Base-by-base conservation (phyloP, 371 early-diverging fungal species). In the Funneliformis caledonium region DNA sequence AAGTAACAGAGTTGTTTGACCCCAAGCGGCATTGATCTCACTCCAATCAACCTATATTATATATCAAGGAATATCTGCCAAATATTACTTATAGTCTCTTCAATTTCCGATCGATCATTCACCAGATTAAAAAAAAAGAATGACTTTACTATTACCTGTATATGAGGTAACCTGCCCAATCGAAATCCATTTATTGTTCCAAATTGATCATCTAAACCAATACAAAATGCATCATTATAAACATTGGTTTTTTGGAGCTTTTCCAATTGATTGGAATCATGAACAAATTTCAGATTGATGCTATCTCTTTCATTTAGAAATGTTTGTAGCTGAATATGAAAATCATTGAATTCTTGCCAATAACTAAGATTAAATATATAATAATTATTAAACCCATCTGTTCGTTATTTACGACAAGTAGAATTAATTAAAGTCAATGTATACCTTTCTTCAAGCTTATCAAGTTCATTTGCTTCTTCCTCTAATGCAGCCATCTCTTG, bases 11-110 rank as follows among this genome's bases (percentile, higher is more conserved):
- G 96, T 78, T 0, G 96, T 92, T 81, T 97, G 97, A 4, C 98
- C 98, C 95, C 97, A 93, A 0, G 96, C 98, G 1, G 98, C 97
- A 86, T 98, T 98, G 77, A 98, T 97, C 86, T 98, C 98, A 37
- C 86, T 89, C 98, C 98, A 98, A 52, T 96, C 96, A 37, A 97
- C 93, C 89, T 91, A 56, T 56, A 19, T 5, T 19, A 56, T 19
- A 56, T 56, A 48, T 43, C 43, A 45, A 60, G 52, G 72, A 42
- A n/a, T 37, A 68, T 68, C 4, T 43, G 52, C 19, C 42, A 31
- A 45, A 64, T 33, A 33, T 14, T 6, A 62, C 26, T 26, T 12
- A 37, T 37, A 37, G 37, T 37, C 37, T 37, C 37, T 37, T 37
- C 37, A 37, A 2, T 37, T 37, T 37, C 37, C 37, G 37, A 37